Evolutionary conservation across 148 eudicot genomes (phyloP), one percentile per base, ranked within the genome.

Genomic region (Chenopodium suecicum): DNA sequence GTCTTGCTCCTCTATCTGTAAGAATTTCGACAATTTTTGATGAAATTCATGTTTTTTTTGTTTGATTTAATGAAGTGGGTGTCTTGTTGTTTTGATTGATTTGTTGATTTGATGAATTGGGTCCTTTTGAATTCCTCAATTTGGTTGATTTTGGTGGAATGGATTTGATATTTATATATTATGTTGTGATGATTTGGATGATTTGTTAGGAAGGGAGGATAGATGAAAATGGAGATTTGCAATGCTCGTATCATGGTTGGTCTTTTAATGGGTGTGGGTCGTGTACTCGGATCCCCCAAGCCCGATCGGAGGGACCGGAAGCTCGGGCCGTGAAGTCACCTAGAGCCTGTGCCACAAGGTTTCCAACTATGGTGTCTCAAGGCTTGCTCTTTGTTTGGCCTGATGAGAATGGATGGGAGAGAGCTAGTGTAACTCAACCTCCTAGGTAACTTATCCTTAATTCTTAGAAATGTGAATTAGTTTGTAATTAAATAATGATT

Each of bases 331-430:
- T 94, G 48, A 88, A 89, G 77, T 92, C 97, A 70, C 94, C 92
- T 0, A 86, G 95, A 87, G 98, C 99, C 1, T 88, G 98, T 86
- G 95, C 95, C 19, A 90, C 91, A 6, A 92, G 87, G 86, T 87
- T 96, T 70, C 99, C 99, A 3, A 91, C 98, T 20, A 86, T 89
- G 93, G 97, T 96, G 79, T 94, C 99, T 79, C 99, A 96, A 70
- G 97, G 99, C 52, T 87, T 96, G 84, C 98, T 96, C 79, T 96
- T 94, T 89, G 97, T 96, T 83, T 96, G 99, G 99, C 99, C 99
- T 7, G 97, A 96, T 84, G 99, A 96, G 85, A 91, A 96, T 86
- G 99, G 99, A 3, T 89, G 89, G 94, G 98, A 94, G 82, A 87
- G 90, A 89, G 92, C 99, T 85, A 86, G 48, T 66, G 93, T 86